Evolutionary conservation across 2,329 filamentous ascomycete genomes (phyloP).

Genomic region (Cordyceps fumosorosea): DNA sequence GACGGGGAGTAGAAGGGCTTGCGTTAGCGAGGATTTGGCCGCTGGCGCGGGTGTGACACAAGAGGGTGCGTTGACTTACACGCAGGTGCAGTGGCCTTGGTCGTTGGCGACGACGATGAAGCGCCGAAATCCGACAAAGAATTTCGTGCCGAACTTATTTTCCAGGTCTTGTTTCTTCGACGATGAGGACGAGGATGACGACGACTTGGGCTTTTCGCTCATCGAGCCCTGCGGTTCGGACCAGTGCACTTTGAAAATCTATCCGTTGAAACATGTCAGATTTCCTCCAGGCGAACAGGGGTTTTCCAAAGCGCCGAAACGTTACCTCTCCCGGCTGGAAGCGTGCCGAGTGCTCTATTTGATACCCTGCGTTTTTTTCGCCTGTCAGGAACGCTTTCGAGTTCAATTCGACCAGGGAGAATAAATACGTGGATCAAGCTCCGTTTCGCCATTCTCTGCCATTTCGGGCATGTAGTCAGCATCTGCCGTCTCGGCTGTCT

Average conservation of each 20-base stretch:
- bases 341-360: conserved; percentile 30
- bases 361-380: conserved; percentile 28
- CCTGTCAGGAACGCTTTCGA: background rate
- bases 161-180: conserved; percentile 28
- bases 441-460: conserved; percentile 15
- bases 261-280: conserved; percentile 4
- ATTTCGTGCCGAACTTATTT: conserved; percentile 29
- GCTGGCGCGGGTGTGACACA: too few species aligned
- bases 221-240: conserved; percentile 41
- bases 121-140: conserved; percentile 45
- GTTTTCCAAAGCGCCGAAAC: conserved; percentile 8
- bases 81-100: conserved; percentile 47
- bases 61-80: conserved; percentile 36
- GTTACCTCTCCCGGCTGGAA: conserved; percentile 37
- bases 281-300: background rate
- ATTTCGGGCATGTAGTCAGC: conserved; percentile 4
- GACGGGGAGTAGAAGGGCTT: conserved; percentile 12
- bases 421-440: conserved; percentile 32
- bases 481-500: background rate
- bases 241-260: conserved; percentile 53
- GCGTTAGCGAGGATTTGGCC: background rate
- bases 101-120: conserved; percentile 49
- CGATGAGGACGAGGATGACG: conserved; percentile 18
- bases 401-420: too few species aligned
- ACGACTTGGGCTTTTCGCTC: conserved; percentile 21